Evolutionary conservation across 2,329 filamentous ascomycete genomes (phyloP), one percentile per base, ranked within the genome.

Genomic region (Xylariales sp.): DNA sequence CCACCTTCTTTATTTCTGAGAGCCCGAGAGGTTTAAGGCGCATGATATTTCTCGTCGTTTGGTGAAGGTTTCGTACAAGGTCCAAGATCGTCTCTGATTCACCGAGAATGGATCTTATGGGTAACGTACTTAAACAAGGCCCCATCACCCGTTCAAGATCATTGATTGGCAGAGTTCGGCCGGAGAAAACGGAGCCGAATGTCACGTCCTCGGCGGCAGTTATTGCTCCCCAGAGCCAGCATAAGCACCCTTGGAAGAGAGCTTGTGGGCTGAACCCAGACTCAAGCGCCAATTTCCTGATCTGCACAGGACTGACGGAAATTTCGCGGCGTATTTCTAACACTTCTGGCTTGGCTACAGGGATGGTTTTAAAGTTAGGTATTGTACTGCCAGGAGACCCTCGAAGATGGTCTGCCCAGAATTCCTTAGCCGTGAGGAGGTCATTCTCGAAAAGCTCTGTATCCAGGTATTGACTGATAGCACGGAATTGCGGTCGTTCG

Each of bases 181-280:
- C 89, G 8, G 89, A 95, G 11, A 85, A 85, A 4, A 95, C 86
- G 2, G 80, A 83, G 1, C 90, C 90, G 27, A 95, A 75, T 1
- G 81, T 67, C 2, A 90, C 65, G 54, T 95, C 87, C 1, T 69
- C 56, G 1, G 64, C 67, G 3, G 84, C 86, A 3, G 76, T 57
- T 41, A 93, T 78, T 0, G 72, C 69, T 13, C 73, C 69, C 56
- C 90, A 75, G 0, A 94, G 56, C 54, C 83, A 77, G 2, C 74
- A 66, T 38, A 88, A 64, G 0, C 83, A 80, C 6, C 84, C 77
- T 54, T 95, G 88, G 43, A 94, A 88, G 15, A 91, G 63, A 0
- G 83, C 76, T 48, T 91, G 87, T 0, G 78, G 68, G 33, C 81
- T 81, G 33, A 81, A 67, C 1, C 65, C 69, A 1, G 71, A 49